Evolutionary conservation across 208 protist species (phyloP).

Genomic region (Balamuthia mandrillaris): DNA sequence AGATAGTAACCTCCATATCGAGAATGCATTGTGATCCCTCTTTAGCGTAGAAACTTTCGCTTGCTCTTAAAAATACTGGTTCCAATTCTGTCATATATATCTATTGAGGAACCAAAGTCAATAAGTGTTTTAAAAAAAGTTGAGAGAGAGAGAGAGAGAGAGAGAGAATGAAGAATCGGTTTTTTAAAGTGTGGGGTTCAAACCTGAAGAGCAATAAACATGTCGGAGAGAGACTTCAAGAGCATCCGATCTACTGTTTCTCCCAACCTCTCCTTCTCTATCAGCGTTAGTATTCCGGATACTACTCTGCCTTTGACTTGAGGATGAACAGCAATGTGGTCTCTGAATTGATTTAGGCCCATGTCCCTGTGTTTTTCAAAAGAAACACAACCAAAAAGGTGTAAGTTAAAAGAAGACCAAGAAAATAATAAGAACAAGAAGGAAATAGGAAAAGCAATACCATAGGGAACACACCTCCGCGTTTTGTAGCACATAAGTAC

Average conservation of each 20-base stretch:
- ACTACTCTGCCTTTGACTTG: slow-evolving; percentile 52
- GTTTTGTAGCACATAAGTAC: slow-evolving; percentile 65
- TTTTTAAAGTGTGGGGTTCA: slow-evolving; percentile 58
- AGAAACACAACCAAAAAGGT: too few species aligned
- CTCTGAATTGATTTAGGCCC: slow-evolving; percentile 57
- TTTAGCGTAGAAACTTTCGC: background rate
- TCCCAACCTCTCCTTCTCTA: slow-evolving; percentile 56
- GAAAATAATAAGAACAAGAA: too few species aligned
- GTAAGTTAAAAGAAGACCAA: too few species aligned
- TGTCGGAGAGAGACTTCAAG: slow-evolving; percentile 32
- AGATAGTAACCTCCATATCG: background rate
- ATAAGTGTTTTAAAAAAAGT: too few species aligned
- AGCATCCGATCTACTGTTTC: slow-evolving; percentile 36
- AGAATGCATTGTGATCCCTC: background rate
- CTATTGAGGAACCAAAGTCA: too few species aligned
- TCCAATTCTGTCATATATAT: slow-evolving; percentile 49
- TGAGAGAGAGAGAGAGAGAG: too few species aligned
- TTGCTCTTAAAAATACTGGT: slow-evolving; percentile 5
- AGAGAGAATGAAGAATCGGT: too few species aligned
- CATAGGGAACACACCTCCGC: slow-evolving; percentile 45
- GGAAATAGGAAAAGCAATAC: too few species aligned
- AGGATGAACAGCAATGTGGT: background rate
- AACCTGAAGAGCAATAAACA: slow-evolving; percentile 41
- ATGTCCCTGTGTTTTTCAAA: too few species aligned
- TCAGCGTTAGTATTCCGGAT: slow-evolving; percentile 40